phyloP scores from a whole-genome alignment of 208 protist genomes.

The Endotrypanum monterogeii region DNA sequence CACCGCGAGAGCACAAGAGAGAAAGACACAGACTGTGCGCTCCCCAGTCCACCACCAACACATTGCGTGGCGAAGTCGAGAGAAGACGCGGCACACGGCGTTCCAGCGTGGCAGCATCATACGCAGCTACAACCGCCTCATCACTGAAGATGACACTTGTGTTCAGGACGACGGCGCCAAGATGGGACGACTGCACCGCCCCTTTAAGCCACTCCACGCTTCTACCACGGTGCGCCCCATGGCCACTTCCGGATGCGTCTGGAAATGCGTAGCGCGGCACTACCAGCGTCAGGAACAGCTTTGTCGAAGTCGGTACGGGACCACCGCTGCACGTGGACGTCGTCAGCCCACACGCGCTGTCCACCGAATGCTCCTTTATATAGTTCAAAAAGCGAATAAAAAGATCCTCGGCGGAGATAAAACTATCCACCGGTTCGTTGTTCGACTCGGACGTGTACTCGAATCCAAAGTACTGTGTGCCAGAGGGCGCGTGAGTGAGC shows the following conservation, averaged over 20 bases:
- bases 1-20: conserved; percentile 50
- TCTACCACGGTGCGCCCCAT: conserved; percentile 7
- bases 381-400: conserved; percentile 85
- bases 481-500: conserved; percentile 31
- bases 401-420: conserved; percentile 69
- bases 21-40: conserved; percentile 65
- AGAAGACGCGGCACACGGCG: conserved; percentile 31
- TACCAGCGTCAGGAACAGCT: conserved; percentile 74
- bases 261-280: conserved; percentile 79
- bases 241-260: conserved; percentile 11
- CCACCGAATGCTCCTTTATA: conserved; percentile 79
- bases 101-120: conserved; percentile 42
- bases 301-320: conserved; percentile 3
- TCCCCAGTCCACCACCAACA: conserved; percentile 88
- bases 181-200: conserved; percentile 64
- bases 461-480: conserved; percentile 48
- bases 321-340: conserved; percentile 9
- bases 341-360: conserved; percentile 72
- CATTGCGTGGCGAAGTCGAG: conserved; percentile 28
- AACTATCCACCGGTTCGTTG: conserved; percentile 39
- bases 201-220: conserved; percentile 67
- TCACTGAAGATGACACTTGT: conserved; percentile 74
- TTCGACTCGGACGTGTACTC: conserved; percentile 31
- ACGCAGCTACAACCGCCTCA: conserved; percentile 63
- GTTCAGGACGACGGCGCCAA: conserved; percentile 49